Evolutionary conservation across 495 filamentous ascomycete genomes (phyloP).

Genomic region (Lepraria neglecta): DNA sequence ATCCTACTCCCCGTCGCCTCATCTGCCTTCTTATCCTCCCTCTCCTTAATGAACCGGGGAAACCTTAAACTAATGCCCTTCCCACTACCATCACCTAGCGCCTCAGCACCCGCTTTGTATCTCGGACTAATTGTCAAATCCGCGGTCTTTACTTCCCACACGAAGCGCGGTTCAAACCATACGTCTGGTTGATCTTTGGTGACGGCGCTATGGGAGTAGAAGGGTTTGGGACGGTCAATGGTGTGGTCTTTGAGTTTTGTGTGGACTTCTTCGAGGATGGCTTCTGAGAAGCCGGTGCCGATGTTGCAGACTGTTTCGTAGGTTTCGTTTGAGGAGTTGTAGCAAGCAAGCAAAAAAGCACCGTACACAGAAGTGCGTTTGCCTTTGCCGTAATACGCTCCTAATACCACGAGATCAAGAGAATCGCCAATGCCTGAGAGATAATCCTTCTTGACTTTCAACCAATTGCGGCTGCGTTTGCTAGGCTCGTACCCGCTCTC

Average conservation of each 20-base stretch:
- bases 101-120: constrained; percentile 74
- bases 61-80: constrained; percentile 89
- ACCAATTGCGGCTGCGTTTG: constrained; percentile 93
- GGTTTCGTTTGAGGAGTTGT: constrained; percentile 66
- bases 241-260: constrained; percentile 58
- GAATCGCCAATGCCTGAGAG: constrained; percentile 89
- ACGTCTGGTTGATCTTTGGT: constrained; percentile 94
- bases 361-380: constrained; percentile 94
- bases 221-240: constrained; percentile 89
- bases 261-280: constrained; percentile 75
- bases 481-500: constrained; percentile 92
- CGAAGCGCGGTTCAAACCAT: constrained; percentile 90
- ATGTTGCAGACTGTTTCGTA: constrained; percentile 98
- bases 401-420: constrained; percentile 90
- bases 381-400: constrained; percentile 88
- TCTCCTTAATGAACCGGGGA: constrained; percentile 78
- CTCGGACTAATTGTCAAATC: constrained; percentile 88
- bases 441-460: constrained; percentile 99
- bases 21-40: constrained; percentile 93
- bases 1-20: constrained; percentile 76
- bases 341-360: constrained; percentile 90
- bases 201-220: constrained; percentile 77
- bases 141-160: constrained; percentile 97
- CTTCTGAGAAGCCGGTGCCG: constrained; percentile 92
- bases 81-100: constrained; percentile 50